Percentiles rank a stretch among this genome's conserved stretches.
phyloP scores from a whole-genome alignment of 257 asterid species.

The Cordia subcordata region DNA sequence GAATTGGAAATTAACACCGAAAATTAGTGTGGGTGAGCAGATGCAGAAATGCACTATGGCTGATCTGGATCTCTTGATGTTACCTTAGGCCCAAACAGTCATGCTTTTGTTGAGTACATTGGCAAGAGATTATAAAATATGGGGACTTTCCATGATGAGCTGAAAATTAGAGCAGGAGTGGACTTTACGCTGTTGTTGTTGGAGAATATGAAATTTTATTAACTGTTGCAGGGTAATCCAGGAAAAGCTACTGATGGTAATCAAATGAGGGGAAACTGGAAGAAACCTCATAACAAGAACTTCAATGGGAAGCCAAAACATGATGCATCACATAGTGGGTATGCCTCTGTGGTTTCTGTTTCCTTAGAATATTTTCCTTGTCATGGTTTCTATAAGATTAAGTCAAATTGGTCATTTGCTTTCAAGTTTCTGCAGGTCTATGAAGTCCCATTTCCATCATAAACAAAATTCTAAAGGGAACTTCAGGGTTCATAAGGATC shows the following conservation, averaged over 20 bases:
- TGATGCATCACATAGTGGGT: slow-evolving; percentile 47
- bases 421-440: slow-evolving; percentile 35
- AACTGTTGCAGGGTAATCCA: slow-evolving; percentile 45
- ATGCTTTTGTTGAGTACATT: no score
- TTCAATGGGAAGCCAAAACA: slow-evolving; percentile 35
- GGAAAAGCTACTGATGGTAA: slow-evolving; percentile 33
- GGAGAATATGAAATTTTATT: slow-evolving; percentile 19
- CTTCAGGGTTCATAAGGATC: slow-evolving; percentile 38
- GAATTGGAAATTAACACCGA: no score
- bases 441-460: slow-evolving; percentile 33
- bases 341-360: slow-evolving; percentile 10
- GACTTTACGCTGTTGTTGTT: neutral
- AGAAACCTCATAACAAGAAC: slow-evolving; percentile 42
- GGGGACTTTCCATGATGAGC: neutral
- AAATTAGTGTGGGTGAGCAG: no score
- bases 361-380: slow-evolving; percentile 1
- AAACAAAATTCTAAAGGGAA: slow-evolving; percentile 47
- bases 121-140: no score
- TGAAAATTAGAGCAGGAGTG: neutral
- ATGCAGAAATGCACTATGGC: no score
- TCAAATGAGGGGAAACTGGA: slow-evolving; percentile 37
- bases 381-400: slow-evolving; percentile 5
- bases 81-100: no score
- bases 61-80: no score
- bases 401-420: slow-evolving; percentile 5